These are phyloP conservation scores for Candida germanica DNA, from an alignment of 805 yeast species.

Conservation along the genomic window DNA sequence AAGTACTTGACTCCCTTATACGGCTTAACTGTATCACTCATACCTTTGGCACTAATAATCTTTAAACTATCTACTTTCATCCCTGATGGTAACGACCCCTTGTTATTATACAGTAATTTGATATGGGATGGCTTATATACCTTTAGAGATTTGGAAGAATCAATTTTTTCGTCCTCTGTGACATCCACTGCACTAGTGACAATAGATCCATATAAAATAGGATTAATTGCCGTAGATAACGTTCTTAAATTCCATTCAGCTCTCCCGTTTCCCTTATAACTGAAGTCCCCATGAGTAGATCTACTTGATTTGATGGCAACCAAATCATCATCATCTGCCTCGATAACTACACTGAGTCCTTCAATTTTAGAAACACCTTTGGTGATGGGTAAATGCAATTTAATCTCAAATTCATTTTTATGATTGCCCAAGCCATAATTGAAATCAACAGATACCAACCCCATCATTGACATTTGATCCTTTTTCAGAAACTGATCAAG, in stretches of 20 bases:
- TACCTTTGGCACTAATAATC: conserved; percentile 54
- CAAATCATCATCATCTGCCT: conserved; percentile 13
- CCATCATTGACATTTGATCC: conserved; percentile 30
- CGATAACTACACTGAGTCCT: conserved; percentile 25
- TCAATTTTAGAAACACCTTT: conserved; percentile 33
- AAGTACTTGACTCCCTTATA: conserved; percentile 89
- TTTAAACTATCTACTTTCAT: conserved; percentile 63
- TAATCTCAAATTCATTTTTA: conserved; percentile 62
- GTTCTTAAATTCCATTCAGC: conserved; percentile 68
- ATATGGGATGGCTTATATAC: conserved; percentile 35
- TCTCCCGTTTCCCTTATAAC: conserved; percentile 45
- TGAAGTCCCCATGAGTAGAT: conserved; percentile 75
- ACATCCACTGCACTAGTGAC: conserved; percentile 13
- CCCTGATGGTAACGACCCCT: conserved; percentile 76
- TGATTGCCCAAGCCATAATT: conserved; percentile 50
- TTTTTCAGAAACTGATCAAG: conserved; percentile 23
- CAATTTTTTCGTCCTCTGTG: conserved; percentile 8
- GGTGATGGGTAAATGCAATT: conserved; percentile 40
- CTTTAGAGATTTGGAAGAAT: conserved; percentile 3
- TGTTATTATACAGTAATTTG: conserved; percentile 51
- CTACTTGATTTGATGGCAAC: conserved; percentile 53
- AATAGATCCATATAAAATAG: conserved; percentile 62
- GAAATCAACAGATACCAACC: conserved; percentile 49
- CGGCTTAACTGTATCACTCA: conserved; percentile 64
- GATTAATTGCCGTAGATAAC: conserved; percentile 60